Base-by-base conservation (phyloP, 768 basidiomycete species). In the Termitomyces sp. region DNA sequence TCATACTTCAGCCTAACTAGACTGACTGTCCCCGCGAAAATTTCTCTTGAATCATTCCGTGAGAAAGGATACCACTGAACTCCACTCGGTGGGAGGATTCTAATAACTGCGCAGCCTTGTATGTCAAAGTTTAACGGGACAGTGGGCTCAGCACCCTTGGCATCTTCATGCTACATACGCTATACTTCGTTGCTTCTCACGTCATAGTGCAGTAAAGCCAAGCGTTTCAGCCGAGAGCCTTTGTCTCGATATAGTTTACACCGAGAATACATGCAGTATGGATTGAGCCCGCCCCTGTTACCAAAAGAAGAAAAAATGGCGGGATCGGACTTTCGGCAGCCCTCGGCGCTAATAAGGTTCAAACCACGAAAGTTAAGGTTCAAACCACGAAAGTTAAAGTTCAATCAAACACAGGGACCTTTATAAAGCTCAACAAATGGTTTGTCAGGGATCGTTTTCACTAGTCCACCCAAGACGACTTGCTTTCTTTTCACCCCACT, bases 271-370 rank as follows among this genome's bases (percentile, higher is more conserved):
- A n/a, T 6, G 11, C 2, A n/a, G n/a, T n/a, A n/a, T 6, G 18
- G 4, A n/a, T 41, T 4, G 39, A 41, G 39, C 39, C 48, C 48
- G 18, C 11, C 49, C 50, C 20, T 36, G 20, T 51, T 39, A n/a
- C 39, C 51, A 39, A 53, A 39, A 52, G 4, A 53, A 37, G 36
- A 27, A 6, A 53, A 39, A 18, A n/a, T 41, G 39, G 52, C 52
- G 39, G 27, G 18, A 54, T 54, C 27, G 52, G 39, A 54, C 27
- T 18, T 31, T 41, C 39, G 52, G 52, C 52, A 41, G 6, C 11
- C 18, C 7, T n/a, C 37, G 24, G 52, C 52, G 3, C 6, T 1
- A n/a, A 41, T 31, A 54, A 42, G 22, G 39, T 54, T 54, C 27
- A 31, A 54, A 24, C n/a, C 27, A 15, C 49, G 49, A 20, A 22